Percentiles rank a stretch among this genome's conserved stretches.
Evolutionary conservation across 257 asterid genomes (phyloP).

Genomic region (Salvia rosmarinus): DNA sequence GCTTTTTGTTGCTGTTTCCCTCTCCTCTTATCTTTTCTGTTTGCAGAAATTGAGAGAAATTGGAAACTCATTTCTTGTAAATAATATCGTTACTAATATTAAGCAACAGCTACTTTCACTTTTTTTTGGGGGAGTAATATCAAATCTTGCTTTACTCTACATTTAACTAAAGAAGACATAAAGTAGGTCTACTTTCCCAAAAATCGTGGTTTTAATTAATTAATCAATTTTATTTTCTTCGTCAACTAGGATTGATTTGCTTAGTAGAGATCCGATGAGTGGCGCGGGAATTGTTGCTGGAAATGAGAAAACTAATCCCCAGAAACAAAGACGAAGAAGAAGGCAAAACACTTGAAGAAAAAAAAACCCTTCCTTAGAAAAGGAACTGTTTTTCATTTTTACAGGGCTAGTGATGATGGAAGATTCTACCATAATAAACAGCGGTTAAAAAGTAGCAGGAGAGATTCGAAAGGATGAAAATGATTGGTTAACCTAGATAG

Average conservation of each 20-base stretch:
- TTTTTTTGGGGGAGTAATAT: not conserved
- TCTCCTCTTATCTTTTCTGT: not conserved
- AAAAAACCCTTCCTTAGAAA: slow-evolving; percentile 35
- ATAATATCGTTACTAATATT: slow-evolving; percentile 30
- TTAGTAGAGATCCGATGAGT: no score
- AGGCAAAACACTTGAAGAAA: slow-evolving; percentile 29
- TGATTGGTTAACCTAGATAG: slow-evolving; percentile 52
- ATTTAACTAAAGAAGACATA: slow-evolving; percentile 30
- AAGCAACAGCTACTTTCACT: not conserved
- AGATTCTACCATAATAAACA: slow-evolving; percentile 46
- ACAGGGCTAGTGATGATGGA: slow-evolving; percentile 45
- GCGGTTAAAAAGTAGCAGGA: slow-evolving; percentile 38
- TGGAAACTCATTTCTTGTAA: slow-evolving; percentile 21
- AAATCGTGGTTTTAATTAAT: slow-evolving; percentile 11
- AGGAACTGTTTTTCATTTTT: slow-evolving; percentile 45
- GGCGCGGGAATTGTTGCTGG: no score
- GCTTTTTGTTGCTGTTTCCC: slow-evolving; percentile 16
- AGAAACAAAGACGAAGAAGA: slow-evolving; percentile 23
- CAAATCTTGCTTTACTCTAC: slow-evolving; percentile 29
- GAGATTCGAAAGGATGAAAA: slow-evolving; percentile 40
- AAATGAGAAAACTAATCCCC: slow-evolving; percentile 22
- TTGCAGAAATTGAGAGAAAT: slow-evolving; percentile 37
- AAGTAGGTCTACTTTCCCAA: slow-evolving; percentile 45
- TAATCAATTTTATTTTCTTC: no score
- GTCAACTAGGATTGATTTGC: no score